Evolutionary conservation across 768 basidiomycete genomes (phyloP).

Genomic region (Psilocybe cubensis): DNA sequence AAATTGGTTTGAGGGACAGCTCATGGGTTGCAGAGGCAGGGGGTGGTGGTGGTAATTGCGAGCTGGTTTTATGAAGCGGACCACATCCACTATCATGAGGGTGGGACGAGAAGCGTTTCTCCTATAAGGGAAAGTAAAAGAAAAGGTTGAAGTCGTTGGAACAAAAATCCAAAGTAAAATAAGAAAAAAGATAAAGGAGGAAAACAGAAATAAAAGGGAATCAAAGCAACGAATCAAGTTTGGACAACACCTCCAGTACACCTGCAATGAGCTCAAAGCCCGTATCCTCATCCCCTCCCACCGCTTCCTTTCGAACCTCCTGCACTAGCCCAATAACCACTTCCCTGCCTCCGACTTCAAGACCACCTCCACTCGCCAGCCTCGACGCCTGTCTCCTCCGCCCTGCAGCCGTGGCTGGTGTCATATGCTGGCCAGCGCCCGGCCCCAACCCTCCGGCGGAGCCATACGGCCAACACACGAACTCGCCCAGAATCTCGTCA

Average conservation of each 20-base stretch:
- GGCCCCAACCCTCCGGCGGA: conserved; percentile 27
- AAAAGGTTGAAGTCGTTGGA: too few species aligned
- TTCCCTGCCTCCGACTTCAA: conserved; percentile 55
- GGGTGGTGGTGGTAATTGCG: too few species aligned
- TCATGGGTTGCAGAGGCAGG: too few species aligned
- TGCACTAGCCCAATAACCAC: conserved; percentile 73
- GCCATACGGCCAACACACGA: conserved; percentile 88
- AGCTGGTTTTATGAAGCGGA: too few species aligned
- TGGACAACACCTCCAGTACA: conserved; percentile 90
- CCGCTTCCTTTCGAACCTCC: conserved; percentile 75
- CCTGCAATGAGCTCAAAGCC: conserved; percentile 92
- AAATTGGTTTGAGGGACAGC: too few species aligned
- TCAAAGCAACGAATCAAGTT: conserved; percentile 84
- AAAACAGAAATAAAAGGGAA: neutral
- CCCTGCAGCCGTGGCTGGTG: conserved; percentile 31
- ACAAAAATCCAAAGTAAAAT: neutral
- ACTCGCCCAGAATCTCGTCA: conserved; percentile 93
- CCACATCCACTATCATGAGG: too few species aligned
- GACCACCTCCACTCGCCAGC: conserved; percentile 58
- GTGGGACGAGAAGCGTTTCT: too few species aligned
- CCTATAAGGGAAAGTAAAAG: too few species aligned
- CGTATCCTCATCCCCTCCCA: conserved; percentile 72
- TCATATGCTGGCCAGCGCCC: conserved; percentile 27
- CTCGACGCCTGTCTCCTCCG: conserved; percentile 42
- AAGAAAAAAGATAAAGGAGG: neutral